Percentiles rank a stretch among this genome's conserved stretches.
Evolutionary conservation across 2,329 filamentous ascomycete genomes (phyloP).

Genomic region (Beauveria medogensis): DNA sequence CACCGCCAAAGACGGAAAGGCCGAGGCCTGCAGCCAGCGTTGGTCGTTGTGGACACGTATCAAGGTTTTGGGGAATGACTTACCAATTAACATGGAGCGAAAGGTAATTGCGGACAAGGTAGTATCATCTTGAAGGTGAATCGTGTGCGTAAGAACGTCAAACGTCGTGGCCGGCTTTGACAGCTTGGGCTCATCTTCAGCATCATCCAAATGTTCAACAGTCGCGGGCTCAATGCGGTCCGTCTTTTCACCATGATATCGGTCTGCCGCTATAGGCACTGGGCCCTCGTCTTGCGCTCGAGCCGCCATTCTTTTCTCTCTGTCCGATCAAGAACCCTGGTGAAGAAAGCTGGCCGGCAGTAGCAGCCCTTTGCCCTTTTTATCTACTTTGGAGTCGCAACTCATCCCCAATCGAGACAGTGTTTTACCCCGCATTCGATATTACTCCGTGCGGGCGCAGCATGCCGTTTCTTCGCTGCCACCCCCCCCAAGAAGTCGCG

Average conservation of each 20-base stretch:
- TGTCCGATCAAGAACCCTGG: neutral
- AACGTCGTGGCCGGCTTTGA: slow-evolving; percentile 2
- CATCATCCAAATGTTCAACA: neutral
- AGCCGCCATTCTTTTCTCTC: neutral
- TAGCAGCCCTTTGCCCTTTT: neutral
- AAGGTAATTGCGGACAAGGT: neutral
- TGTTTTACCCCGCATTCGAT: neutral
- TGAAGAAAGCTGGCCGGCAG: neutral
- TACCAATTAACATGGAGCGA: slow-evolving; percentile 1
- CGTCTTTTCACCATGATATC: neutral
- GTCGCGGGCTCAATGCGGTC: neutral
- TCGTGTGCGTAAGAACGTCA: slow-evolving; percentile 8
- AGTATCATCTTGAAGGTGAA: slow-evolving; percentile 9
- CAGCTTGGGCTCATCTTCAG: slow-evolving; percentile 5
- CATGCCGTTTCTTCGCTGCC: too few relatives aligned
- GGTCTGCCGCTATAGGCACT: neutral
- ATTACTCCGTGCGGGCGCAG: neutral
- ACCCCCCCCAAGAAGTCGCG: too few relatives aligned
- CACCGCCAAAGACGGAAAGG: slow-evolving; percentile 7
- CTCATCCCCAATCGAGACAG: neutral
- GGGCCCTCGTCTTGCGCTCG: neutral
- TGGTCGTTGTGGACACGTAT: neutral
- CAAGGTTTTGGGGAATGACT: neutral
- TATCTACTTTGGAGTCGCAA: neutral
- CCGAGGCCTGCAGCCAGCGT: neutral